Conservation (phyloP, 257 asterid species). For the Przewalskia tangutica region DNA sequence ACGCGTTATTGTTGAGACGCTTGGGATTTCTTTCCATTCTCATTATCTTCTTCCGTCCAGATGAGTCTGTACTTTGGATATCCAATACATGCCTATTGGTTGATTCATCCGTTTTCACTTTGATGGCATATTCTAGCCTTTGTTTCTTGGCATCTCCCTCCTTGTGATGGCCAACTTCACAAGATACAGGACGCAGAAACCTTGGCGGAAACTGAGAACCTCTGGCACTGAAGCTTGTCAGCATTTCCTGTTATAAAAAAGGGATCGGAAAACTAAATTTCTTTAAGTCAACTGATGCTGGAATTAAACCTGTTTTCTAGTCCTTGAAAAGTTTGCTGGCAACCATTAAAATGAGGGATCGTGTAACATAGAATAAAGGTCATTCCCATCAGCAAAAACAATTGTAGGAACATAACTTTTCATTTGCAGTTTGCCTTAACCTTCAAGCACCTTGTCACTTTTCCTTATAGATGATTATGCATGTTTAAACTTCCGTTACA, state of each 20-base stretch:
- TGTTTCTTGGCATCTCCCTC: slow-evolving; percentile 4
- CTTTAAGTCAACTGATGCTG: not conserved
- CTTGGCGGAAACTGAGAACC: not conserved
- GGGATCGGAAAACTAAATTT: not conserved
- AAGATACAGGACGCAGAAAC: not conserved
- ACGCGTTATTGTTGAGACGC: slow-evolving; percentile 23
- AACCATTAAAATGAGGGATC: not conserved
- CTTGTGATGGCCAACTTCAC: not conserved
- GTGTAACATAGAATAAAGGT: not conserved
- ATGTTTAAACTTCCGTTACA: not conserved
- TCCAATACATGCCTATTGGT: not conserved
- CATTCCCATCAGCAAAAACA: not conserved
- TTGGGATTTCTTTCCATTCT: slow-evolving; percentile 29
- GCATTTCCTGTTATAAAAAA: not conserved
- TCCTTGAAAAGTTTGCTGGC: not conserved
- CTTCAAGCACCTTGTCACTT: not conserved
- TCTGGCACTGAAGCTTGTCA: not conserved
- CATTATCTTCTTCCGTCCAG: slow-evolving; percentile 6
- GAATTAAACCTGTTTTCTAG: not conserved
- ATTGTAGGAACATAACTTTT: not conserved
- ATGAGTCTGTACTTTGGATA: not conserved
- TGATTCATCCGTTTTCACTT: slow-evolving; percentile 1
- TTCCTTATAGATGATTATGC: not conserved
- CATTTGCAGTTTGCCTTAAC: not conserved
- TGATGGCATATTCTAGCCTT: not conserved